phyloP scores from a whole-genome alignment of 2,329 filamentous ascomycete species.

The Trichophyton schoenleinii region DNA sequence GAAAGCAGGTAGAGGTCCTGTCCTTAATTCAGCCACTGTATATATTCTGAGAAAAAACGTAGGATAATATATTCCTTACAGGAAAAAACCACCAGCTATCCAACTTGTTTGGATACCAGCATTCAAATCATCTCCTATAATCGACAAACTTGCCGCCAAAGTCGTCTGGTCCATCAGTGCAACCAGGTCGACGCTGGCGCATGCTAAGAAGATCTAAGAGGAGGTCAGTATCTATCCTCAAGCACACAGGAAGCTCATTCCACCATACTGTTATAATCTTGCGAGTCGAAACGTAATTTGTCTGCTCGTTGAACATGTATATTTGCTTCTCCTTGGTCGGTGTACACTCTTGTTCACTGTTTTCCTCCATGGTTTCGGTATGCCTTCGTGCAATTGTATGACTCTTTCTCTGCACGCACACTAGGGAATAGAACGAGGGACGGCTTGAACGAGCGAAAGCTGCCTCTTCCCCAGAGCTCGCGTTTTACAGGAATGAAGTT shows the following conservation, averaged over 20 bases:
- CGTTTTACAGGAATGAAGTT: not conserved
- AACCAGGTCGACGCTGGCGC: constrained; percentile 43
- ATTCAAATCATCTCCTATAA: constrained; percentile 40
- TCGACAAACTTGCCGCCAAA: constrained; percentile 42
- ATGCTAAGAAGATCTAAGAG: constrained; percentile 44
- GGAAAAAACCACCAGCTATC: constrained; percentile 46
- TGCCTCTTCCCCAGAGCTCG: no score
- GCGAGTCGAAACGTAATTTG: constrained; percentile 41
- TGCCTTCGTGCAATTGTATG: not conserved
- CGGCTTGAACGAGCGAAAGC: not conserved
- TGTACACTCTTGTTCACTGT: not conserved
- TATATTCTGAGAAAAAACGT: not conserved
- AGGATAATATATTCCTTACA: constrained; percentile 30
- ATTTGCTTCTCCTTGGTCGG: constrained; percentile 13
- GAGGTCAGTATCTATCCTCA: not conserved
- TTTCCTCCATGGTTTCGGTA: not conserved
- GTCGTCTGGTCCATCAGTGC: constrained; percentile 49
- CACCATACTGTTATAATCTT: constrained; percentile 40
- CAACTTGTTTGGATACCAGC: constrained; percentile 41
- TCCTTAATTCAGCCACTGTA: not conserved
- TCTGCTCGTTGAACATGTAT: constrained; percentile 42
- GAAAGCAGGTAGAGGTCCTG: not conserved
- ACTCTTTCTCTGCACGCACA: not conserved
- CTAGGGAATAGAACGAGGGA: not conserved
- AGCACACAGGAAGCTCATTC: not conserved